These are phyloP conservation scores for Nannochloris sp. DNA, from an alignment of 139 green algal species.

Conservation along the genomic window DNA sequence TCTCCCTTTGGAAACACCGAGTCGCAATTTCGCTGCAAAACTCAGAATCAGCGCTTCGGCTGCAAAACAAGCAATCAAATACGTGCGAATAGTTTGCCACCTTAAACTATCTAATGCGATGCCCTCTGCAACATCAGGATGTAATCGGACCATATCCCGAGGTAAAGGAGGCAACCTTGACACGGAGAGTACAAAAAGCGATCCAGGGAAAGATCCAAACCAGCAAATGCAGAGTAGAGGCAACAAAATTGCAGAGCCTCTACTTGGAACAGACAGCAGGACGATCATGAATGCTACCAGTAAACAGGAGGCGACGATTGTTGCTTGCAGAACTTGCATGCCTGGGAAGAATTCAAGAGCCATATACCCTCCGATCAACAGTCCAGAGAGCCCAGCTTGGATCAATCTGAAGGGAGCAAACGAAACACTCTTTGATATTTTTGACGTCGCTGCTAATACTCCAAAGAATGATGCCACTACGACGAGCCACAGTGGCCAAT, in stretches of 20 bases:
- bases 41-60: constrained; percentile 76
- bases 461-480: constrained; percentile 37
- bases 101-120: constrained; percentile 8
- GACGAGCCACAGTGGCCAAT: constrained; percentile 84
- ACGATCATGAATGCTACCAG: constrained; percentile 55
- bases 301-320: constrained; percentile 45
- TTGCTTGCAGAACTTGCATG: constrained; percentile 47
- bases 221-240: constrained; percentile 49
- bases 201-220: constrained; percentile 32
- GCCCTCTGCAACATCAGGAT: constrained; percentile 5
- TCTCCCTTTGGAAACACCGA: constrained; percentile 27
- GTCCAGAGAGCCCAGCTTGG: constrained; percentile 29
- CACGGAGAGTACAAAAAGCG: constrained; percentile 40
- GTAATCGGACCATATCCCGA: constrained; percentile 14
- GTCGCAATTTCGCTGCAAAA: constrained; percentile 83
- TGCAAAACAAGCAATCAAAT: constrained; percentile 67
- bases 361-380: constrained; percentile 71
- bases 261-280: constrained; percentile 54
- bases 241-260: constrained; percentile 32
- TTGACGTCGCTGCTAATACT: constrained; percentile 17
- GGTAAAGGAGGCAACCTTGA: constrained; percentile 28
- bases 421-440: constrained; percentile 3
- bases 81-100: constrained; percentile 8
- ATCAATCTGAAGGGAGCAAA: constrained; percentile 4
- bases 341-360: constrained; percentile 74